These are phyloP conservation scores for Umbilicaria muhlenbergii DNA, from an alignment of 495 filamentous ascomycete genomes.

Conservation along the genomic window DNA sequence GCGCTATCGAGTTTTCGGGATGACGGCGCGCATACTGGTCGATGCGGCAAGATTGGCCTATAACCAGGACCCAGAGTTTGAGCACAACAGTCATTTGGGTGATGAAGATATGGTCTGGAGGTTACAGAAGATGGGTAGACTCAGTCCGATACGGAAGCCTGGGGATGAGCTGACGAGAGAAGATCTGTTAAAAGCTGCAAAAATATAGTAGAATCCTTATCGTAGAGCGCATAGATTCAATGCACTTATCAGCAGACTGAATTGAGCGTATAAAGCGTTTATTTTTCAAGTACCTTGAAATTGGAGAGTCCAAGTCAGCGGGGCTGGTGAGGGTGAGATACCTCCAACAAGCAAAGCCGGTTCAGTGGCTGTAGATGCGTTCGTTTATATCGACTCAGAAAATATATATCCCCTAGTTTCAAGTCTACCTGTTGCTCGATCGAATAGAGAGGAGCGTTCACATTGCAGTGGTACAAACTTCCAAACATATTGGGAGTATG, in stretches of 20 bases:
- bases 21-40: slow-evolving; percentile 79
- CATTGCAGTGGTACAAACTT: too few relatives aligned
- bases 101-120: slow-evolving; percentile 61
- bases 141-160: slow-evolving; percentile 20
- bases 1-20: slow-evolving; percentile 72
- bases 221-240: too few relatives aligned
- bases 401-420: too few relatives aligned
- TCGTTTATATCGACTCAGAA: slow-evolving; percentile 6
- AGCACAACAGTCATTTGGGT: slow-evolving; percentile 62
- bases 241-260: too few relatives aligned
- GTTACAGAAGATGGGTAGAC: slow-evolving; percentile 41
- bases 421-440: too few relatives aligned
- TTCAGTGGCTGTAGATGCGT: slow-evolving; percentile 40
- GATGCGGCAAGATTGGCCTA: slow-evolving; percentile 79
- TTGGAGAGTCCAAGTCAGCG: too few relatives aligned
- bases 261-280: too few relatives aligned
- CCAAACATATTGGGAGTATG: too few relatives aligned
- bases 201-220: slow-evolving; percentile 23
- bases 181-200: slow-evolving; percentile 37
- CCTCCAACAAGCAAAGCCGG: too few relatives aligned
- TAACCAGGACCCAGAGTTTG: slow-evolving; percentile 65
- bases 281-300: too few relatives aligned
- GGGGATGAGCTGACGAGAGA: slow-evolving; percentile 41
- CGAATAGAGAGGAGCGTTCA: too few relatives aligned
- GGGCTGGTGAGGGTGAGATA: too few relatives aligned